Evolutionary conservation across 2,329 filamentous ascomycete genomes (phyloP).

Genomic region (Alternaria incomplexa): DNA sequence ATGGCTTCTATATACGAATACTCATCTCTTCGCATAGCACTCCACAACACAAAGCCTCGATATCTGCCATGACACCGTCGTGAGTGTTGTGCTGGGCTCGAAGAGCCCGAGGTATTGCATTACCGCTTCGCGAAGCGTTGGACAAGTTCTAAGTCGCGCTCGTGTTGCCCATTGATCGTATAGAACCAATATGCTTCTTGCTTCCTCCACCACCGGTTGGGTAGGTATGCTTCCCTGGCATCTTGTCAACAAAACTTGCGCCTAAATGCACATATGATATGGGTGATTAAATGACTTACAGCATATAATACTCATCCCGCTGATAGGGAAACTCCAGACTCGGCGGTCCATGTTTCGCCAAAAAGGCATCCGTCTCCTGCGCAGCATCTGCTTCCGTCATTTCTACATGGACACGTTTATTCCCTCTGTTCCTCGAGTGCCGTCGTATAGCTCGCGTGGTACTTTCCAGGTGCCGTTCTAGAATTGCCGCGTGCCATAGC

Average conservation of each 20-base stretch:
- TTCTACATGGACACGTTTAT: constrained; percentile 53
- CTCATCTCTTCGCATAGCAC: neutral
- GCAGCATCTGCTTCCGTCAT: constrained; percentile 56
- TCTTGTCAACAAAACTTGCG: neutral
- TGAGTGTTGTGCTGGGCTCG: neutral
- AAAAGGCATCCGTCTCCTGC: constrained; percentile 58
- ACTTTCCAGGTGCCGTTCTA: constrained; percentile 57
- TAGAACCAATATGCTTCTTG: constrained; percentile 59
- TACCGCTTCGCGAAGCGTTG: constrained; percentile 22
- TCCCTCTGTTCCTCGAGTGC: constrained; percentile 59
- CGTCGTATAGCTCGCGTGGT: constrained; percentile 55
- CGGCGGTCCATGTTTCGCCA: constrained; percentile 58
- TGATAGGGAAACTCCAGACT: constrained; percentile 61
- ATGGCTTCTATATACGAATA: neutral
- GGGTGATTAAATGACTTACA: constrained; percentile 33
- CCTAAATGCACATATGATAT: neutral
- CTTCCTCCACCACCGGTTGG: constrained; percentile 61
- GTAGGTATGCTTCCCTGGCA: constrained; percentile 59
- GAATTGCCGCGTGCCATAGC: constrained; percentile 58
- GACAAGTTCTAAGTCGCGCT: constrained; percentile 47
- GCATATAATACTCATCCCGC: constrained; percentile 65
- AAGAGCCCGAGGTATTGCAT: neutral
- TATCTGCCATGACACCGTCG: neutral
- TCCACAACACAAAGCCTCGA: neutral
- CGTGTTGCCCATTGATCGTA: constrained; percentile 46